phyloP scores from a whole-genome alignment of 345 rosid genomes.

The sweet orange (Citrus sinensis) region DNA sequence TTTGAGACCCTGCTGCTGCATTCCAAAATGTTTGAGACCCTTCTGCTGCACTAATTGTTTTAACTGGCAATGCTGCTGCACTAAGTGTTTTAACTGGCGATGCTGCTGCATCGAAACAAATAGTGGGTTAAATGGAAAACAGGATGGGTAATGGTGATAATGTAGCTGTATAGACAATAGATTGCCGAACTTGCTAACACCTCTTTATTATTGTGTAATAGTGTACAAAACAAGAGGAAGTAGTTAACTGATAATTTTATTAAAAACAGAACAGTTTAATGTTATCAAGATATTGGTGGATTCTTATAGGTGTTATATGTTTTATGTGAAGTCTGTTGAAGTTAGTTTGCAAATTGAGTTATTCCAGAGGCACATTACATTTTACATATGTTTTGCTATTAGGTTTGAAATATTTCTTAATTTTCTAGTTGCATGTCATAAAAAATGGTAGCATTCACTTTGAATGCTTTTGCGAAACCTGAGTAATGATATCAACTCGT shows the following conservation, averaged over 20 bases:
- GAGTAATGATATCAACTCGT: too few species aligned
- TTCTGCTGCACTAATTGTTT: constrained; percentile 31
- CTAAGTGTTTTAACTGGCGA: constrained; percentile 34
- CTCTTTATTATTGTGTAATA: constrained; percentile 14
- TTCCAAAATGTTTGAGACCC: constrained; percentile 24
- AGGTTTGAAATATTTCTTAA: too few species aligned
- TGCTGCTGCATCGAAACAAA: constrained; percentile 40
- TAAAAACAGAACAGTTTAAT: not conserved
- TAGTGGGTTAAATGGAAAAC: constrained; percentile 25
- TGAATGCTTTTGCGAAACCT: too few species aligned
- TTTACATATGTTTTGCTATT: too few species aligned
- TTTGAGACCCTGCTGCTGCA: constrained; percentile 20
- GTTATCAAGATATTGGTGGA: constrained; percentile 16
- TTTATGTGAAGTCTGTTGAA: constrained; percentile 5
- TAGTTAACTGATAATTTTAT: constrained; percentile 9
- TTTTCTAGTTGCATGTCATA: too few species aligned
- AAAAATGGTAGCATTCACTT: too few species aligned
- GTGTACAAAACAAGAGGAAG: constrained; percentile 28
- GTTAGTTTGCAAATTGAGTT: not conserved
- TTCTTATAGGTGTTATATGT: constrained; percentile 11
- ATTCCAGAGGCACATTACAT: too few species aligned
- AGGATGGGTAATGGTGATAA: constrained; percentile 24
- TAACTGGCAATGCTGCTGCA: constrained; percentile 33
- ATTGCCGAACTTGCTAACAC: constrained; percentile 35
- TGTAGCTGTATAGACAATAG: constrained; percentile 43